Base-by-base conservation (phyloP, 148 eudicot genomes). In the Cornus kousa region DNA sequence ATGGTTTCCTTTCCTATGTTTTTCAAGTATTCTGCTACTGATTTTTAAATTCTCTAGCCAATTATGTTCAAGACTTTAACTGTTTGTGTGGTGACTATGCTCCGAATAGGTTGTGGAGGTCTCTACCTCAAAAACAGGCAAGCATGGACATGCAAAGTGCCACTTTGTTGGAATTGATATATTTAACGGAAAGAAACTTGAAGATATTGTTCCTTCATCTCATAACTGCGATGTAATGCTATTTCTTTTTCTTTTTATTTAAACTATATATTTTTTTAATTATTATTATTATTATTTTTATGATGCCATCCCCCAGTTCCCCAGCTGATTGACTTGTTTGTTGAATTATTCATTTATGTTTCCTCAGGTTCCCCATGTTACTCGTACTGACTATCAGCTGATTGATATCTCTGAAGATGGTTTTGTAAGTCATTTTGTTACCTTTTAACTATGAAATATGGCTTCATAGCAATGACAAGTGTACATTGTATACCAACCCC, bases 61-160 rank as follows among this genome's bases (percentile, higher is more conserved):
- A 43, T 68, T 46, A 31, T 43, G 48, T n/a, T 19, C 8, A 64
- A 24, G 22, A 22, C 5, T 23, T 32, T 66, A 67, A 68, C 23
- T 39, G 46, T 77, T n/a, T 68, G 1, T 5, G 19, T 50, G 60
- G 19, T 31, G 64, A 67, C 57, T 65, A 1, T 50, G 46, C n/a
- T 17, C 17, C n/a, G 24, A 72, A 83, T 77, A 90, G 94, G 94
- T 90, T 67, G 91, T 88, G 78, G 94, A 90, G 78, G 94, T 90
- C 59, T 88, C 93, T 70, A 90, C 94, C 68, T 88, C 94, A 22
- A 90, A 90, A 68, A 90, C 91, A 40, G 91, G 91, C 77, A 89
- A 89, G 84, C 91, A 88, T 66, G 91, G 91, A 11, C 91, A 90
- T 71, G 93, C 93, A 2, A 82, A 89, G 80, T 89, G 91, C 68